Evolutionary conservation across 208 protist species (phyloP), one percentile per base, ranked within the genome.

Genomic region (Acanthamoeba healyi): DNA sequence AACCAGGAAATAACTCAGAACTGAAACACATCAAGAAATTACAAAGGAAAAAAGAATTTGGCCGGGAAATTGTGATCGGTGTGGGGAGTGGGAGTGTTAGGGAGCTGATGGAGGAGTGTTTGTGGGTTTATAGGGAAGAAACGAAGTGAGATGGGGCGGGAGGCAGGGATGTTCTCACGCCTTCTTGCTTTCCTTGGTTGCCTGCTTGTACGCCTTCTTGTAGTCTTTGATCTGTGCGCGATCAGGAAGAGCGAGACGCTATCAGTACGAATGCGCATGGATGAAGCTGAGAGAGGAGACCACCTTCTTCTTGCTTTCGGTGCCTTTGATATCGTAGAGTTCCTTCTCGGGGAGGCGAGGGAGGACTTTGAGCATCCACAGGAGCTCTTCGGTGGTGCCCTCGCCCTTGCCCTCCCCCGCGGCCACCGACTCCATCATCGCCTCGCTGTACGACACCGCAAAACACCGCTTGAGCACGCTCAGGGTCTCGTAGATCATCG

Each of bases 401-500:
- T 94, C 56, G 4, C 70, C 89, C 38, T 79, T 79, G 24, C 26
- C 42, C 56, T 94, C 56, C 1, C 61, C 51, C 2, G 29, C 44
- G 44, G 77, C 26, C 24, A 86, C 24, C 9, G 32, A 38, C 19
- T 94, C 89, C 0, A 84, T 84, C 49, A 84, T 49, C 7, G 44
- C 44, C 14, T 54, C 49, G 15, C 40, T 67, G 42, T 67, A 82
- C 22, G 89, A 40, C 14, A 84, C 61, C 22, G 36, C 51, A 17
- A 94, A 67, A 67, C 61, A 94, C 42, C 65, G 44, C 46, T 94
- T 84, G 34, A 94, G 89, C 10, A 94, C 38, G 29, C 61, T 84
- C 17, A 94, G 72, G 2, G 89, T 94, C 29, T 81, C 72, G 51
- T 84, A 94, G 65, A 94, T 79, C 89, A 94, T 94, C 49, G 67